phyloP scores from a whole-genome alignment of 1,139 yeast genomes.

The Hyphopichia wangnamkhiaoensis region DNA sequence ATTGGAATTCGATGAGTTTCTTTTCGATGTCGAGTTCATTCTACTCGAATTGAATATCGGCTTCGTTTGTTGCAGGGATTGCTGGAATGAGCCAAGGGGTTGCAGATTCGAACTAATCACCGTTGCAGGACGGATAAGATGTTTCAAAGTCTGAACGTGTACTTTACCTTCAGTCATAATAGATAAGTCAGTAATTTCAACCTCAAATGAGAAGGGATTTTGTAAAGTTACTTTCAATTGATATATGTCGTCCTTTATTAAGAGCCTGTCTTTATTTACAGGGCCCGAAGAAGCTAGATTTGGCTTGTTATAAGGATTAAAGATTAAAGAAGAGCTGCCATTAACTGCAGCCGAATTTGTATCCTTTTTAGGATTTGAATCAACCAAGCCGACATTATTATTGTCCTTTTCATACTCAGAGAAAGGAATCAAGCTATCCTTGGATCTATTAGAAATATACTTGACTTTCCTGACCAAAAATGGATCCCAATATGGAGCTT shows the following conservation, averaged over 20 bases:
- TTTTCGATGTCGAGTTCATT: conserved; percentile 1
- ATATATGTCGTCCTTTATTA: conserved; percentile 58
- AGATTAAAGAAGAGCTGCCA: conserved; percentile 21
- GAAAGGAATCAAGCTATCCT: conserved; percentile 36
- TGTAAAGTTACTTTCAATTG: conserved; percentile 60
- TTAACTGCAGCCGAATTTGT: conserved; percentile 2
- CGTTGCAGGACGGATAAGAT: conserved; percentile 12
- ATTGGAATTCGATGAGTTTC: neutral
- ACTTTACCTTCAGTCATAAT: conserved; percentile 37
- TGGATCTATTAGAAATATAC: conserved; percentile 23
- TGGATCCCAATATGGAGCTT: conserved; percentile 68
- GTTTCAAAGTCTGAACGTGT: conserved; percentile 29
- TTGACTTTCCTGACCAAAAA: conserved; percentile 56
- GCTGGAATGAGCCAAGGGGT: neutral
- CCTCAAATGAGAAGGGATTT: conserved; percentile 79
- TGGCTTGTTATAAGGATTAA: conserved; percentile 35
- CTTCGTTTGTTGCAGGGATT: neutral
- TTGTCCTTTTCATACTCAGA: conserved; percentile 23
- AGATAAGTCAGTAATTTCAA: conserved; percentile 58
- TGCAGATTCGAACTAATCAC: conserved; percentile 1
- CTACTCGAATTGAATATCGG: conserved; percentile 3
- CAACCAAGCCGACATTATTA: conserved; percentile 11
- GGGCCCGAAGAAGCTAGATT: conserved; percentile 8
- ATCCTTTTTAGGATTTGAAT: conserved; percentile 3
- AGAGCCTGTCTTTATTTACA: conserved; percentile 29